A percentile compares a stretch with the other conserved stretches of the same genome.
phyloP scores from a whole-genome alignment of 2,329 filamentous ascomycete species.

The Microdochium nivale region DNA sequence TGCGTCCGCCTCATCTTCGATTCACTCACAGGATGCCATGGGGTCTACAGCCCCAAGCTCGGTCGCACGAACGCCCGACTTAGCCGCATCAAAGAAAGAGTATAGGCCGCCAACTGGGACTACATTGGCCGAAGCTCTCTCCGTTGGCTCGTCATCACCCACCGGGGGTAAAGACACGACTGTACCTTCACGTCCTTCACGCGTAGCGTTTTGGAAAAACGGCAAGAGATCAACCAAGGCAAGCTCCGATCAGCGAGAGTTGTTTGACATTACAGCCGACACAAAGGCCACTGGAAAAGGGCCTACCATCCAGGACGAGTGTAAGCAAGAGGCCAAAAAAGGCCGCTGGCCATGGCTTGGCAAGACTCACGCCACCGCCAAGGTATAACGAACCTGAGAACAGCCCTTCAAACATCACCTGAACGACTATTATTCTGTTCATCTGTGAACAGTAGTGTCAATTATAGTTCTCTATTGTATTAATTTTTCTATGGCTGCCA shows the following conservation, averaged over 20 bases:
- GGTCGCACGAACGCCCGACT: neutral
- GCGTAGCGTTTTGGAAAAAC: neutral
- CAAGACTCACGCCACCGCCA: neutral
- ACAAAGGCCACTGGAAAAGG: neutral
- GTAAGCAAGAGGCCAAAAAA: neutral
- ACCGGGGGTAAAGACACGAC: neutral
- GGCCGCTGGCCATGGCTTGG: neutral
- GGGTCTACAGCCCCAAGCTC: neutral
- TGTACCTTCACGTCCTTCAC: neutral
- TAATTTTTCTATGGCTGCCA: too few relatives aligned
- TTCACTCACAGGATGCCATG: neutral
- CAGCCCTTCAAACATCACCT: too few relatives aligned
- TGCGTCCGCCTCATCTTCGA: neutral
- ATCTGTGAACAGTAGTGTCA: too few relatives aligned
- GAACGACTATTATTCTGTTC: too few relatives aligned
- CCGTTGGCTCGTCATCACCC: neutral
- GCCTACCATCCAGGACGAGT: neutral
- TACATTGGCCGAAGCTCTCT: neutral
- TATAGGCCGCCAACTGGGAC: neutral
- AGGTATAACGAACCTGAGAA: neutral
- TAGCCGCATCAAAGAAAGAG: neutral
- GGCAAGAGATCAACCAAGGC: neutral
- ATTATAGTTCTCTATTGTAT: too few relatives aligned
- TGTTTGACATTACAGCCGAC: neutral
- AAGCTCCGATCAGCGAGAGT: neutral